These are phyloP conservation scores for Microcyclospora pomicola DNA, from an alignment of 2,329 filamentous ascomycete genomes.

Conservation along the genomic window DNA sequence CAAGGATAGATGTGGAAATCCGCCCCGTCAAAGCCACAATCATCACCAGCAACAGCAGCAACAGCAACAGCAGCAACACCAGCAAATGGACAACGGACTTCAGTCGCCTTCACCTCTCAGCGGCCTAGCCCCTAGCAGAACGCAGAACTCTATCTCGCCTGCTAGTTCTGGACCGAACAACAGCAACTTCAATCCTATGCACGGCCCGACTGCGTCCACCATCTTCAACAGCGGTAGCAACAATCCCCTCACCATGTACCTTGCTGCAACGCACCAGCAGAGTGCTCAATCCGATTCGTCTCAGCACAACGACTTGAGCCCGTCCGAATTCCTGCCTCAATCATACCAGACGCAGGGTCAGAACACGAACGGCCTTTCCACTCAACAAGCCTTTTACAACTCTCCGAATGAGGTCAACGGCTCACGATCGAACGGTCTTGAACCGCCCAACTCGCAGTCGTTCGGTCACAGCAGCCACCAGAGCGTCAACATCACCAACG, in stretches of 20 bases:
- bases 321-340: slow-evolving; percentile 5
- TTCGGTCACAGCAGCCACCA: slow-evolving; percentile 41
- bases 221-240: slow-evolving; percentile 66
- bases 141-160: slow-evolving; percentile 47
- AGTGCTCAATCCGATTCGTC: slow-evolving; percentile 36
- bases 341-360: slow-evolving; percentile 30
- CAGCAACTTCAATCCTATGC: slow-evolving; percentile 45
- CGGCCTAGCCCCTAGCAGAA: slow-evolving; percentile 41
- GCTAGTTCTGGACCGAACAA: slow-evolving; percentile 40
- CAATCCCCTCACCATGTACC: slow-evolving; percentile 87
- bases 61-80: slow-evolving; percentile 44
- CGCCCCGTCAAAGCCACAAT: slow-evolving; percentile 68
- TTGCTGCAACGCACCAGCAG: slow-evolving; percentile 50
- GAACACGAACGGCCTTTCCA: slow-evolving; percentile 34
- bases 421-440: slow-evolving; percentile 15
- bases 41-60: slow-evolving; percentile 41
- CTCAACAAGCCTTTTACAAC: slow-evolving; percentile 69
- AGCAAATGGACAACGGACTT: slow-evolving; percentile 32
- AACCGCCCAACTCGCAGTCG: slow-evolving; percentile 27
- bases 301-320: slow-evolving; percentile 28
- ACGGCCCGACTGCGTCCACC: slow-evolving; percentile 52
- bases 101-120: slow-evolving; percentile 45
- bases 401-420: slow-evolving; percentile 45
- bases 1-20: slow-evolving; percentile 95
- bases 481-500: slow-evolving; percentile 36